Conservation (phyloP, 31 red algal genomes). For the Odonthalia washingtoniensis region DNA sequence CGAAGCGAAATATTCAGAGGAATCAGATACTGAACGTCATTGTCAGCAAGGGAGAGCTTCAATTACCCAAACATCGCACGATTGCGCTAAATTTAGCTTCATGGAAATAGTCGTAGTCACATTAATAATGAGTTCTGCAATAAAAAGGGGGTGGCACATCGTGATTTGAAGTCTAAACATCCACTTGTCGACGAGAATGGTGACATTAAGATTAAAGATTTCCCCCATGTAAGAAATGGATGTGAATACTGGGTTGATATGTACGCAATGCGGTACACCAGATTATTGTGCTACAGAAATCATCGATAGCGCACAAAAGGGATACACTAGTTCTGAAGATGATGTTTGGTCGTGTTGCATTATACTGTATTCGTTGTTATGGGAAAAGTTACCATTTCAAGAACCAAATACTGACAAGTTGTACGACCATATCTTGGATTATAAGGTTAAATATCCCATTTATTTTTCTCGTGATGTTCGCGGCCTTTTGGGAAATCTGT, state of each 20-base stretch:
- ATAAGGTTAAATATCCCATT: no score
- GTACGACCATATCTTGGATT: slow-evolving; percentile 72
- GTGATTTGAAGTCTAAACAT: slow-evolving; percentile 82
- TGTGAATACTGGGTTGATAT: slow-evolving; percentile 68
- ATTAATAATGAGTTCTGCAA: slow-evolving; percentile 90
- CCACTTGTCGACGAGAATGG: slow-evolving; percentile 70
- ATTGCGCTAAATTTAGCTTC: no score
- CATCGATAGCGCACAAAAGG: no score
- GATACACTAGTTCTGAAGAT: slow-evolving; percentile 86
- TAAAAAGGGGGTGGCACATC: slow-evolving; percentile 82
- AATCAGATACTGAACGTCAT: no score
- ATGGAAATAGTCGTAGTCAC: no score
- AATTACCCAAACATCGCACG: no score
- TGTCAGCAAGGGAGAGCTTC: no score
- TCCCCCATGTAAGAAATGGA: slow-evolving; percentile 76
- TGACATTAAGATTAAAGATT: slow-evolving; percentile 92
- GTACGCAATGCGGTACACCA: slow-evolving; percentile 95
- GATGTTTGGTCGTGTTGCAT: slow-evolving; percentile 97
- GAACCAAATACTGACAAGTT: slow-evolving; percentile 86
- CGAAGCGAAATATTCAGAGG: no score
- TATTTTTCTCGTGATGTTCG: slow-evolving; percentile 63
- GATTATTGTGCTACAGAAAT: slow-evolving; percentile 95
- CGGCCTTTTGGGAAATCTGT: slow-evolving; percentile 59
- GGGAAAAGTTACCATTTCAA: slow-evolving; percentile 86
- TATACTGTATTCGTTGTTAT: slow-evolving; percentile 89